Base-by-base conservation (phyloP, 176 grass and related monocot genomes). In the Aegilops tauschii region DNA sequence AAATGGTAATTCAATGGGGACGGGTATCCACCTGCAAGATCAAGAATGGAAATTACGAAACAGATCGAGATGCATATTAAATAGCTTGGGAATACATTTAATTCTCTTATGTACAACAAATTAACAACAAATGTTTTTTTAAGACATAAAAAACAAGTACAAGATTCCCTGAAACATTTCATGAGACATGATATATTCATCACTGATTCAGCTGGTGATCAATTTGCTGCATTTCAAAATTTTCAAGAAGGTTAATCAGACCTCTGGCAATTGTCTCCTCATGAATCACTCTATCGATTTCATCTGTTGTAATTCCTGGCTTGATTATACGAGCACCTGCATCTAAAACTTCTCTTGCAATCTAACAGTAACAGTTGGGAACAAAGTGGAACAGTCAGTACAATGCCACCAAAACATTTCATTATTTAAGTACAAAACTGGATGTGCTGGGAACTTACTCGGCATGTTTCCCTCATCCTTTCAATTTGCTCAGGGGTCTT, bases 271-370 rank as follows among this genome's bases (percentile, higher is more conserved):
- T 92, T 78, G 97, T 96, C 78, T 92, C 87, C 75, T 99, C 87
- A 85, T 99, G 97, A 94, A 96, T 91, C 30, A 99, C 94, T 86
- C 85, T 82, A 94, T 99, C 97, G 89, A 99, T 99, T 91, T 99
- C 92, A 88, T 99, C 97, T 58, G 97, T 94, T 29, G 97, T 99
- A 91, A 99, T 92, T 91, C 97, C 94, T 23, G 94, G 97, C 84
- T 76, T 91, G 86, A 99, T 94, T 78, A 99, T 61, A 69, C 83
- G 87, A 82, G 97, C 94, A 54, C 85, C 97, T 78, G 92, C 97
- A 80, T 99, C 97, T 90, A 99, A 88, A 78, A 99, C 94, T 81
- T 96, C 92, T 85, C 97, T 93, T 89, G 97, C 88, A 92, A 99
- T 93, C 97, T 99, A 90, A 47, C 56, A 87, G 34, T 6, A 20